Evolutionary conservation across 2,329 filamentous ascomycete genomes (phyloP), one percentile per base, ranked within the genome.

Genomic region (Phaeophleospora eucalypticola): DNA sequence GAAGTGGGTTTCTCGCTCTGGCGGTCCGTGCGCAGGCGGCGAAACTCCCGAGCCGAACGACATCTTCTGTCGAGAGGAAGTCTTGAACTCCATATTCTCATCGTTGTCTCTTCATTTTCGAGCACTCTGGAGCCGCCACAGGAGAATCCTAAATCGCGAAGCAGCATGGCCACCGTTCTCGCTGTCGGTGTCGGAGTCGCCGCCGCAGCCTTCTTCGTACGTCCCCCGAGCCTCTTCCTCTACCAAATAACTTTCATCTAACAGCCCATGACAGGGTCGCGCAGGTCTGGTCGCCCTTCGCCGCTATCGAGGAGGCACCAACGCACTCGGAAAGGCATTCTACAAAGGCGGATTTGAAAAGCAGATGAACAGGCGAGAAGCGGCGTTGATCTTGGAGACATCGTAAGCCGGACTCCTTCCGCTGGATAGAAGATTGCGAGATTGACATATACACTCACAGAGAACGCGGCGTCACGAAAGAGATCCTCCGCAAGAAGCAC

Each of bases 261-360:
- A 29, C 39, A 14, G 34, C 44, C 49, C 48, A 53, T 42, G 44
- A 34, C 62, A 96, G 89, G 91, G 93, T 57, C 88, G 93, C 65
- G 91, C 93, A 51, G 91, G 90, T 61, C 80, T 95, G 33, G 86
- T 97, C 62, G 93, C 93, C 59, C 81, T 90, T 69, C 83, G 90
- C 54, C 82, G 88, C 62, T 95, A 86, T 50, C 80, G 86, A 53
- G 86, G 87, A 53, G 84, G 84, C 49, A 72, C 70, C 7, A 86
- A 86, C 57, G 84, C 86, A 29, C 74, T 95, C 59, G 93, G 93
- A 61, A 89, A 90, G 69, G 83, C 89, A 35, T 98, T 89, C 66
- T 97, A 96, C 79, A 98, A 97, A 72, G 93, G 93, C 58, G 93
- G 93, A n/a, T 98, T 98, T 66, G 93, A 98, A 74, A 77, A 83